These are phyloP conservation scores for Microdochium paspali DNA, from an alignment of 2,329 filamentous ascomycete genomes.

Conservation along the genomic window DNA sequence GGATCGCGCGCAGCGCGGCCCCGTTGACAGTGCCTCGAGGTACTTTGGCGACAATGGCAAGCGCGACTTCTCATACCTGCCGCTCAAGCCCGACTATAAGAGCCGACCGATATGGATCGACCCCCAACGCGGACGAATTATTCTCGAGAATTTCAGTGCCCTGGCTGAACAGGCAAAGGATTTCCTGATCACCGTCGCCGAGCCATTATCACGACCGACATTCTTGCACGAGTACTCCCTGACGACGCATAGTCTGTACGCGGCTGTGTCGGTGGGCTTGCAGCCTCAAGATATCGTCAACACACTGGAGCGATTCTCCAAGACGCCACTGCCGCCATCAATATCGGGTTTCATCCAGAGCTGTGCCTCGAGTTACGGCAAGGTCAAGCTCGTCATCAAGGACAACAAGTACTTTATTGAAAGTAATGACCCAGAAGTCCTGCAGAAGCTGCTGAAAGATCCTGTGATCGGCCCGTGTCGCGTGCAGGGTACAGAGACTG, in stretches of 20 bases:
- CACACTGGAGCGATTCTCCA: conserved; percentile 79
- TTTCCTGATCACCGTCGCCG: conserved; percentile 91
- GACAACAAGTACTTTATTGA: conserved; percentile 93
- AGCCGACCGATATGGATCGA: conserved; percentile 93
- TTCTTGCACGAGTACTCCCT: conserved; percentile 92
- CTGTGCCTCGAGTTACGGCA: conserved; percentile 86
- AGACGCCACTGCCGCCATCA: conserved; percentile 74
- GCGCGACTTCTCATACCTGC: conserved; percentile 70
- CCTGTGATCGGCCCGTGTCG: conserved; percentile 70
- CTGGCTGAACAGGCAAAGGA: conserved; percentile 81
- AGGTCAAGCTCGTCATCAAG: conserved; percentile 89
- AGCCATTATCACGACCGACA: conserved; percentile 80
- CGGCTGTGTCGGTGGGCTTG: conserved; percentile 89
- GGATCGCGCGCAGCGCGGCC: conserved; percentile 30
- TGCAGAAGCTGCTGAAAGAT: conserved; percentile 82
- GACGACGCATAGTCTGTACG: conserved; percentile 87
- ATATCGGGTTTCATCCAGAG: conserved; percentile 69
- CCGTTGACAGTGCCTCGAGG: conserved; percentile 29
- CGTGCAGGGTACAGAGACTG: conserved; percentile 60
- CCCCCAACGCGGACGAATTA: conserved; percentile 75
- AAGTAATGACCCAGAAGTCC: conserved; percentile 75
- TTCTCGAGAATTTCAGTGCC: conserved; percentile 88
- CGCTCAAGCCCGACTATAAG: conserved; percentile 79
- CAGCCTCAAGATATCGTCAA: conserved; percentile 83
- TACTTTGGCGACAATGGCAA: conserved; percentile 34